Base-by-base conservation (phyloP, 2,329 filamentous ascomycete genomes). In the Pleurostoma richardsiae region DNA sequence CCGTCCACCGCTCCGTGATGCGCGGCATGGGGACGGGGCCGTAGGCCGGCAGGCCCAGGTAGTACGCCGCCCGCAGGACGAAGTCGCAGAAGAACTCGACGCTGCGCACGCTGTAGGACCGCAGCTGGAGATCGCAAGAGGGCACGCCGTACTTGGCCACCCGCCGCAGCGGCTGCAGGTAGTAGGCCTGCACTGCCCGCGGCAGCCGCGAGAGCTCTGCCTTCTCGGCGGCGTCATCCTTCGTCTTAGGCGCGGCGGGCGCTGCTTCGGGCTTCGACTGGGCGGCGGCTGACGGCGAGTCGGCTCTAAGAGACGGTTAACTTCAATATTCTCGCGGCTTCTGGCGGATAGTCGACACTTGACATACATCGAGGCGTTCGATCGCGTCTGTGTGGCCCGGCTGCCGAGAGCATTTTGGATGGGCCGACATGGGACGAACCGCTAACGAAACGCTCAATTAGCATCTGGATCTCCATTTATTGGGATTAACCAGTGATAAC, bases 51-150 rank as follows among this genome's bases (percentile, higher is more conserved):
- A 99, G 83, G 19, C 86, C 82, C 39, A 96, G 82, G 70, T 92
- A 99, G 72, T 97, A 99, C 47, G 94, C 94, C 4, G 91, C 91
- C 54, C 94, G 88, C 46, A 97, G 74, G 43, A 91, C 90, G 64
- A 99, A 97, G 71, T 99, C 94, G 67, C 86, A 79, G 64, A 95
- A 96, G 71, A 96, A 91, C 59, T 96, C 89, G 49, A 99, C 82
- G 56, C 95, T 94, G 49, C 90, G 89, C 33, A 91, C 75, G 59
- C 80, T 90, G 76, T 89, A 99, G 31, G 92, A 96, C 56, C 94
- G 89, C 42, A 99, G 73, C 65, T 99, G 94, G 31, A 99, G 83
- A 65, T 96, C 86, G 72, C 90, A 95, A 8, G 87, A 83, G 10
- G 90, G 90, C 33, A 96, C 80, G 44, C 89, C 89, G 62, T 88